These are phyloP conservation scores for Coemansia umbellata DNA, from an alignment of 192 early-diverging fungal genomes.

Conservation along the genomic window DNA sequence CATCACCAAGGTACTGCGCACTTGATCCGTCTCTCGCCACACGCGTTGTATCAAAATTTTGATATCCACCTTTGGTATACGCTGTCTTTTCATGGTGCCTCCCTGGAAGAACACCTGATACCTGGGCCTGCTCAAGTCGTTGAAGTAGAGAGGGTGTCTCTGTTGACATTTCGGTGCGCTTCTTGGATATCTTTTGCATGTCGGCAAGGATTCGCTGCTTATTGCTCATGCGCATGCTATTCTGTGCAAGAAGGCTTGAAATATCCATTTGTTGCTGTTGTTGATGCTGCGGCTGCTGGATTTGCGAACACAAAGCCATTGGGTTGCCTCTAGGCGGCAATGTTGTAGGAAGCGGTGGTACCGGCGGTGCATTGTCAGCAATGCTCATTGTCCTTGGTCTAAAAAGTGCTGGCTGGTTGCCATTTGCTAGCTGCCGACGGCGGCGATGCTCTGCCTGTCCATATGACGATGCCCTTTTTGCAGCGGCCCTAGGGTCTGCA, in stretches of 20 bases:
- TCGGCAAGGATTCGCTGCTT: constrained; percentile 6
- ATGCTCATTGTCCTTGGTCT: neutral
- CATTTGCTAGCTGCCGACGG: no score
- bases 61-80: constrained; percentile 41
- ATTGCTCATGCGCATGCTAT: neutral
- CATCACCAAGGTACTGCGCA: constrained; percentile 35
- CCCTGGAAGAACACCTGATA: constrained; percentile 25
- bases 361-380: constrained; percentile 16
- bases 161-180: constrained; percentile 35
- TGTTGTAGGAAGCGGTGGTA: constrained; percentile 34
- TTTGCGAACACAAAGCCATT: no score
- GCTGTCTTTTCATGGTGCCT: constrained; percentile 19
- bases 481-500: neutral
- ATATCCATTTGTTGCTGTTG: neutral
- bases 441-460: constrained; percentile 3
- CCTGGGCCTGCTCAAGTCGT: constrained; percentile 34
- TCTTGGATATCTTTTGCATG: constrained; percentile 13
- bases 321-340: neutral
- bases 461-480: neutral
- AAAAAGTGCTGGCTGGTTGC: neutral
- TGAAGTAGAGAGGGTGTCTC: constrained; percentile 39
- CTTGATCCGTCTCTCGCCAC: constrained; percentile 15
- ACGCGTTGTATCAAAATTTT: constrained; percentile 17
- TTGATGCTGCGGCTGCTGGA: neutral
- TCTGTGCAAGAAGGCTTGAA: neutral